Conservation (phyloP, 495 filamentous ascomycete species). For the Pseudomonodictys pantanalensis region DNA sequence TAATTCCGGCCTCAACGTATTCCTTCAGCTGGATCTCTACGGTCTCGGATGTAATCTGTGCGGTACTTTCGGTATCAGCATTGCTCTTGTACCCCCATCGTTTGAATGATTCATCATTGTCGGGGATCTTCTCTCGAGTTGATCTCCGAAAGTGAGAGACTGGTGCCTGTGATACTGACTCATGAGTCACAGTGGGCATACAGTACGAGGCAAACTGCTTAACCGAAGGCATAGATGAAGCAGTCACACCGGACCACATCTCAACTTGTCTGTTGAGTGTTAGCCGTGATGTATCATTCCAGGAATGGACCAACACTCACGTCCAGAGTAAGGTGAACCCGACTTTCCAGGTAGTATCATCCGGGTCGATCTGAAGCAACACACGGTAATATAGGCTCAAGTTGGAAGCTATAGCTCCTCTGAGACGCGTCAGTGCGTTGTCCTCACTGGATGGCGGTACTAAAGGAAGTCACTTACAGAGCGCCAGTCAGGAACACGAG, state of each 20-base stretch:
- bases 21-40: background rate
- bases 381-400: background rate
- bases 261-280: background rate
- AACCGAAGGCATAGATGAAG: background rate
- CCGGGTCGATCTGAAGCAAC: background rate
- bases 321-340: background rate
- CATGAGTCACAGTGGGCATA: background rate
- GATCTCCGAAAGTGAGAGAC: background rate
- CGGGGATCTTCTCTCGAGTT: background rate
- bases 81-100: background rate
- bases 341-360: background rate
- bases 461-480: background rate
- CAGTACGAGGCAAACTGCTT: background rate
- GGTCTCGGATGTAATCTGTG: background rate
- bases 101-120: background rate
- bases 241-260: background rate
- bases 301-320: background rate
- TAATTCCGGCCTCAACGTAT: background rate
- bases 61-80: background rate
- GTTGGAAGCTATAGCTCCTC: background rate
- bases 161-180: background rate
- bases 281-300: background rate
- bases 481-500: slow-evolving; percentile 1
- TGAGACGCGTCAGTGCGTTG: background rate
- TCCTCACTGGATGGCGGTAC: background rate